Conservation (phyloP, 257 asterid species). For the Ajuga chamaepitys region DNA sequence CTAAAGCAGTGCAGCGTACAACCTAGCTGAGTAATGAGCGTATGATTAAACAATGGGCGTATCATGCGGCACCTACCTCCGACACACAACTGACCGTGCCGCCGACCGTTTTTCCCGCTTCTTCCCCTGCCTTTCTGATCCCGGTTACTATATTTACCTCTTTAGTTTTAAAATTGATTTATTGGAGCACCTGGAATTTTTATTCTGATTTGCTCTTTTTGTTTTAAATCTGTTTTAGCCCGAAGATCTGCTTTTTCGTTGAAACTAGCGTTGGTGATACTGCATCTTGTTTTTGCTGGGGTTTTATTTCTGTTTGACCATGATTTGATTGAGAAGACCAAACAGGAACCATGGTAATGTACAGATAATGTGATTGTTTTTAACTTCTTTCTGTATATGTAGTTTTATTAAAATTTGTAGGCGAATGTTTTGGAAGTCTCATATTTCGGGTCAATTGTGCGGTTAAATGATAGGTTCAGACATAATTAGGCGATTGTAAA, state of each 20-base stretch:
- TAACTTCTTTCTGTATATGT: background rate
- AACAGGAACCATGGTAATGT: slow-evolving; percentile 64
- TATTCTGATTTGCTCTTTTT: background rate
- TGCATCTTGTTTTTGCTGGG: slow-evolving; percentile 67
- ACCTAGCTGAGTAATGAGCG: slow-evolving; percentile 21
- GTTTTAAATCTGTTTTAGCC: slow-evolving; percentile 32
- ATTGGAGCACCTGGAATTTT: background rate
- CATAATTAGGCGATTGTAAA: background rate
- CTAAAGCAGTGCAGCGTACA: slow-evolving; percentile 19
- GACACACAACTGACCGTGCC: slow-evolving; percentile 51
- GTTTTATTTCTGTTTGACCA: slow-evolving; percentile 50
- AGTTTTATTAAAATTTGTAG: background rate
- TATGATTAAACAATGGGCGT: slow-evolving; percentile 53
- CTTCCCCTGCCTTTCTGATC: slow-evolving; percentile 86
- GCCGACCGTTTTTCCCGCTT: slow-evolving; percentile 69
- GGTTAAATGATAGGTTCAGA: slow-evolving; percentile 13
- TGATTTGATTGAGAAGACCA: slow-evolving; percentile 60
- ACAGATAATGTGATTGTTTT: background rate
- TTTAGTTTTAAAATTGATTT: slow-evolving; percentile 1
- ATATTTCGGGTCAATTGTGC: background rate
- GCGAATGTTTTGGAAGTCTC: slow-evolving; percentile 5
- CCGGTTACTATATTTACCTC: slow-evolving; percentile 35
- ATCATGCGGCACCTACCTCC: slow-evolving; percentile 42
- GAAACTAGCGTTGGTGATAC: slow-evolving; percentile 67
- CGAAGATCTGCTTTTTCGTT: slow-evolving; percentile 73